These are phyloP conservation scores for Closterium sp. DNA, from an alignment of 139 green algal genomes.

Conservation along the genomic window DNA sequence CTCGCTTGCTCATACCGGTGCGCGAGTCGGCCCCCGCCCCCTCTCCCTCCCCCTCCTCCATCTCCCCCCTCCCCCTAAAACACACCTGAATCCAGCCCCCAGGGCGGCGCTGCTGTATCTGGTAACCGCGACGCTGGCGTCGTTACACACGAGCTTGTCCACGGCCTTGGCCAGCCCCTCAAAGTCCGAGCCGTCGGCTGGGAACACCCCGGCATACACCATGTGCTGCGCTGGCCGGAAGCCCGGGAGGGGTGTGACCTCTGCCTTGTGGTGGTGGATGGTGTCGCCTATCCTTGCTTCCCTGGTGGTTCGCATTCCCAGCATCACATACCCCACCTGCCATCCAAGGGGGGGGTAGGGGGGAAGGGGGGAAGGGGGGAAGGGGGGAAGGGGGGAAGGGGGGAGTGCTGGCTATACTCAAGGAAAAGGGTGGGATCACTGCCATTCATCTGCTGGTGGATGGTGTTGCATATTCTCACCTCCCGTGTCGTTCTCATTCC, in stretches of 20 bases:
- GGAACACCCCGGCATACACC: slow-evolving; percentile 79
- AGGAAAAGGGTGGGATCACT: background rate
- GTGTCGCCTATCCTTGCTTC: slow-evolving; percentile 56
- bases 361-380: background rate
- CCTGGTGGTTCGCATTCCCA: slow-evolving; percentile 76
- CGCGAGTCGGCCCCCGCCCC: too few species aligned
- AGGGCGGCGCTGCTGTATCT: slow-evolving; percentile 83
- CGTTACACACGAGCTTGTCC: slow-evolving; percentile 78
- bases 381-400: background rate
- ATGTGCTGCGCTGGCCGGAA: slow-evolving; percentile 59
- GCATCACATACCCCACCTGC: slow-evolving; percentile 67
- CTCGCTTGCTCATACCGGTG: too few species aligned
- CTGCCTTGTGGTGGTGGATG: slow-evolving; percentile 24
- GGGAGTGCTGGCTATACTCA: background rate
- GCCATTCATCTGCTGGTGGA: too few species aligned
- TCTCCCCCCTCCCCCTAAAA: too few species aligned
- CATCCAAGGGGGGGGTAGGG: too few species aligned
- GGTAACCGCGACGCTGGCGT: slow-evolving; percentile 73
- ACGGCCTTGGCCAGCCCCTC: slow-evolving; percentile 50
- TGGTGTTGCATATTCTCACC: too few species aligned
- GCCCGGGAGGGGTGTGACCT: background rate
- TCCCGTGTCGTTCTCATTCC: too few species aligned
- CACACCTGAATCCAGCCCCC: slow-evolving; percentile 76
- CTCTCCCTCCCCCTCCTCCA: too few species aligned
- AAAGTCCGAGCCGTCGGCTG: slow-evolving; percentile 46